Conservation (phyloP, 768 basidiomycete species). For the Brasilioporus rufonigricans region DNA sequence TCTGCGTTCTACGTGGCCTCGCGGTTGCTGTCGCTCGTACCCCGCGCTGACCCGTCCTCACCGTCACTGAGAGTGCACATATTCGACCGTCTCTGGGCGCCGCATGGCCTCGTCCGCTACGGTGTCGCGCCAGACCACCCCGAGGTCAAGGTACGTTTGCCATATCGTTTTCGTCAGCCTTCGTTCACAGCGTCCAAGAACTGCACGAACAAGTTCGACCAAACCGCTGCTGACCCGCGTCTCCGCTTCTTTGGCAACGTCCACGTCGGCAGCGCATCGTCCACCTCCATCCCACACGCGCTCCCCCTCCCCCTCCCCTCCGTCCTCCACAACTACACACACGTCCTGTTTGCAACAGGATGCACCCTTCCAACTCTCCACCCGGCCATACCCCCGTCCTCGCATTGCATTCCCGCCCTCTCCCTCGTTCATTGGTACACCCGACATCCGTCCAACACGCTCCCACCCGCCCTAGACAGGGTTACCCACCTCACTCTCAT, state of each 20-base stretch:
- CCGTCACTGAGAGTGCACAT: constrained; percentile 67
- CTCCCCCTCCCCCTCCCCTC: constrained; percentile 57
- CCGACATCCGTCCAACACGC: constrained; percentile 69
- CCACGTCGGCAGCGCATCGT: constrained; percentile 43
- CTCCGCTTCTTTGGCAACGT: constrained; percentile 93
- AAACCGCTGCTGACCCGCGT: constrained; percentile 71
- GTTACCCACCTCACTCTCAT: constrained; percentile 76
- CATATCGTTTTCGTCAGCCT: background rate
- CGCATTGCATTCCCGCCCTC: constrained; percentile 66
- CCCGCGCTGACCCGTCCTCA: constrained; percentile 31
- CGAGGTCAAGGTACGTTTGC: constrained; percentile 76
- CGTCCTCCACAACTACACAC: constrained; percentile 73
- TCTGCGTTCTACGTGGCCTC: constrained; percentile 96
- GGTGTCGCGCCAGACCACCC: constrained; percentile 99
- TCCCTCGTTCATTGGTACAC: constrained; percentile 97
- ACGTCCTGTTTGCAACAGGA: constrained; percentile 85
- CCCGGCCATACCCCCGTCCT: constrained; percentile 46
- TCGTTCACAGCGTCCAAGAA: constrained; percentile 54
- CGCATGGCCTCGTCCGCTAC: constrained; percentile 92
- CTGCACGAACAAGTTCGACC: constrained; percentile 93
- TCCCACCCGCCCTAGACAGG: constrained; percentile 62
- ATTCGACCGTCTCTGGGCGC: constrained; percentile 91
- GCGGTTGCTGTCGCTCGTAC: constrained; percentile 67
- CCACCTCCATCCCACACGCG: constrained; percentile 49
- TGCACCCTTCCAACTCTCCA: constrained; percentile 67